A percentile compares a stretch with the other conserved stretches of the same genome.
Conservation (phyloP, 345 rosid genomes). For the Durio zibethinus region DNA sequence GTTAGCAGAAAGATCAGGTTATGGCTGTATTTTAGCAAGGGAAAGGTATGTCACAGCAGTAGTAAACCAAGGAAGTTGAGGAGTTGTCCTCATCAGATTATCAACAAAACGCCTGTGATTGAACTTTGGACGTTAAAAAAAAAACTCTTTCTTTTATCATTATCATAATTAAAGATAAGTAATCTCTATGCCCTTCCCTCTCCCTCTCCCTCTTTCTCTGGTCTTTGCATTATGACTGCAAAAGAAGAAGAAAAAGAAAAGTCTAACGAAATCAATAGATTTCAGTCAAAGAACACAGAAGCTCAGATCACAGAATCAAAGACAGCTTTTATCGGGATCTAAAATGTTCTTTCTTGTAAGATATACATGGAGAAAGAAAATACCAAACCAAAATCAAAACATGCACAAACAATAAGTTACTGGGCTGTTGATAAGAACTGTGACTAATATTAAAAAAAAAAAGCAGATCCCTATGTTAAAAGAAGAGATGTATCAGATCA, state of each 20-base stretch:
- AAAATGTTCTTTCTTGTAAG: slow-evolving; percentile 27
- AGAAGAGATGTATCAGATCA: slow-evolving; percentile 16
- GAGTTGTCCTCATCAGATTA: slow-evolving; percentile 34
- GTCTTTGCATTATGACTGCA: slow-evolving; percentile 39
- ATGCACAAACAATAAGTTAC: neutral
- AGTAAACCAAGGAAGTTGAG: slow-evolving; percentile 20
- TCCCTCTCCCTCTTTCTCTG: slow-evolving; percentile 12
- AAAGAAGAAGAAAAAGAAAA: slow-evolving; percentile 33
- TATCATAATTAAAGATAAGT: neutral
- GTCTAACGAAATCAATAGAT: slow-evolving; percentile 30
- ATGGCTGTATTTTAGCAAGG: slow-evolving; percentile 18
- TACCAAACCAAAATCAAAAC: neutral
- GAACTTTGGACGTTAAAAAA: slow-evolving; percentile 17
- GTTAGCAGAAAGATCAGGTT: neutral
- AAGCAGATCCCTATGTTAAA: slow-evolving; percentile 29
- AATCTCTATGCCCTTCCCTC: neutral
- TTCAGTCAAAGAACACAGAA: slow-evolving; percentile 12
- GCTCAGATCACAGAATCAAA: slow-evolving; percentile 23
- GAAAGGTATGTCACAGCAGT: slow-evolving; percentile 14
- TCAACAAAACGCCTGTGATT: slow-evolving; percentile 17
- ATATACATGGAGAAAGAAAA: slow-evolving; percentile 17
- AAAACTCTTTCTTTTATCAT: neutral
- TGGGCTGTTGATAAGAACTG: neutral
- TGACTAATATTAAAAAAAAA: neutral
- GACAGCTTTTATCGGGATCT: slow-evolving; percentile 34